These are phyloP conservation scores for Cystobasidium onofrii DNA, from an alignment of 768 basidiomycete genomes.

Conservation along the genomic window DNA sequence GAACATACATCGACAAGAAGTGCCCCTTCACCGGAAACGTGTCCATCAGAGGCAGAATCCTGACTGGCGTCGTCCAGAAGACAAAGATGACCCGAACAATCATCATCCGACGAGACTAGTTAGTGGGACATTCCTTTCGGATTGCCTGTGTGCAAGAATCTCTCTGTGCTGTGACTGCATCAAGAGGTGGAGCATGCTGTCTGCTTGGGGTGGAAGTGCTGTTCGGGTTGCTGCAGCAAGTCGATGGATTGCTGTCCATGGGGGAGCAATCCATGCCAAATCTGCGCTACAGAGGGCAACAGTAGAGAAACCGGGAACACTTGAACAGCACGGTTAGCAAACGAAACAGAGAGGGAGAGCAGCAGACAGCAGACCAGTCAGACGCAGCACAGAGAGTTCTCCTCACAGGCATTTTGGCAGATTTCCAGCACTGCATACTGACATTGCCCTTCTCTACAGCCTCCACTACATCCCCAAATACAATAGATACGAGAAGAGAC, in stretches of 20 bases:
- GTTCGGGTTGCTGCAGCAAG: too few relatives aligned
- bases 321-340: too few relatives aligned
- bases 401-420: not conserved
- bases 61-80: slow-evolving; percentile 93
- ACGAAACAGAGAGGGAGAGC: too few relatives aligned
- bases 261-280: too few relatives aligned
- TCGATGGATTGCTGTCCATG: too few relatives aligned
- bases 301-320: too few relatives aligned
- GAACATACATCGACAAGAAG: slow-evolving; percentile 96
- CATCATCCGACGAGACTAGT: slow-evolving; percentile 66
- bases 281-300: too few relatives aligned
- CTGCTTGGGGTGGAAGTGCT: not conserved
- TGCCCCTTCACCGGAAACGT: slow-evolving; percentile 96
- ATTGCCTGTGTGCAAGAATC: not conserved
- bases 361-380: too few relatives aligned
- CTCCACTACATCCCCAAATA: slow-evolving; percentile 98
- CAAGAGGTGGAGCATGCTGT: not conserved
- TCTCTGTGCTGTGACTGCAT: not conserved
- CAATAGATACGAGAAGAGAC: slow-evolving; percentile 93
- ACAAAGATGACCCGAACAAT: slow-evolving; percentile 99
- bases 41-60: slow-evolving; percentile 97
- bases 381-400: not conserved
- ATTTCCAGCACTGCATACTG: slow-evolving; percentile 47
- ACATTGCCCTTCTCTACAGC: slow-evolving; percentile 33
- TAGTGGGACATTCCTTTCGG: not conserved